Base-by-base conservation (phyloP, 2,329 filamentous ascomycete species). In the Pezicula rhizophila region DNA sequence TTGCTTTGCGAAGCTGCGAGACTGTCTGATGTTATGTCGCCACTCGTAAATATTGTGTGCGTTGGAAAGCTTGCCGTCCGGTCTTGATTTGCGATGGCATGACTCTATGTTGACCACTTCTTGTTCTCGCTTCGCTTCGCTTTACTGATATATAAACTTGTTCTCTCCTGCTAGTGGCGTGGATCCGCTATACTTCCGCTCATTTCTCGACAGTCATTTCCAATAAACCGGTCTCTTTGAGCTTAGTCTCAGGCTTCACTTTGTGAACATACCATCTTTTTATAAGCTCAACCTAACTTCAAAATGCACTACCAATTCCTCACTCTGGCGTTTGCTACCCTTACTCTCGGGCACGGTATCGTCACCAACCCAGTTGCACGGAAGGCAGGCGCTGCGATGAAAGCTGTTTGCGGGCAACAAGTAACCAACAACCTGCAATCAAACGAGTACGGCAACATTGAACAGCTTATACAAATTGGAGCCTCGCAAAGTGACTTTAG, bases 381-480 rank as follows among this genome's bases (percentile, higher is more conserved):
- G 7, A 26, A 26, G n/a, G 40, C 25, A 6, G 40, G 40, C 4
- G 20, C 5, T 15, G 40, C 40, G 8, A 42, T 42, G 40, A 42
- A 42, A 42, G 40, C 40, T 6, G 40, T 26, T 14, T 42, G 40
- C 25, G 40, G 40, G n/a, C 20, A 42, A 26, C 40, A 42, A 42
- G 40, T 42, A 25, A 25, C 25, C 40, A 42, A 42, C 20, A 42
- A 42, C 20, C 40, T 42, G 12, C 18, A 42, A 25, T 42, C 40
- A 12, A 42, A 42, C 20, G 40, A 23, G 25, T 28, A 26, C 40
- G 40, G 40, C 40, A 10, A 25, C 20, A 42, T 42, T 12, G 18
- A 42, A 25, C 18, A 28, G 15, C 40, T 42, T n/a, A 8, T 4
- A 25, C 40, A 42, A 25, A 42, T 42, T 26, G 40, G 40, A 11